Evolutionary conservation across 345 rosid species (phyloP), one percentile per base, ranked within the genome.

Genomic region (Erodium maritimum): DNA sequence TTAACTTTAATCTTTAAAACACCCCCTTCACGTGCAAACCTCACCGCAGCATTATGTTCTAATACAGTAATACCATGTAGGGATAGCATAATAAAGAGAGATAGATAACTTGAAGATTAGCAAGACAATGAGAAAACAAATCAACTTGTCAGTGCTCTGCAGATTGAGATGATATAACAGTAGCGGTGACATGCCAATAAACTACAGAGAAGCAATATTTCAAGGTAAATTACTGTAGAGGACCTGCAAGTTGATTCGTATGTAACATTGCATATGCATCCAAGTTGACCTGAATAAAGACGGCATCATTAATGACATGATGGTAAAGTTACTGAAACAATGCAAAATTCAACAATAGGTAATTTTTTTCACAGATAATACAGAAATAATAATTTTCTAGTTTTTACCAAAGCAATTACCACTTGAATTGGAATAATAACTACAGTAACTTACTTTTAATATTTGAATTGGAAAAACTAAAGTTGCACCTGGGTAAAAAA

Each of bases 231-330:
- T 61, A 19, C 12, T 59, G 23, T 50, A 65, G 56, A 56, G 67
- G 59, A 93, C 99, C 99, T 93, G 91, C 99, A 93, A 33, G 77
- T 64, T 68, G 96, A 85, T 62, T 80, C 82, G 22, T 72, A 79
- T 10, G 82, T 80, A 56, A 87, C 83, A 75, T 81, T 82, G 87
- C 99, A 93, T 62, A 93, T 77, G 80, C 96, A 93, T 58, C 95
- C 96, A 71, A 70, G 80, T 74, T 76, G 81, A 68, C 84, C 99
- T 93, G 75, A 67, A 48, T 78, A 29, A 23, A 21, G 29, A 58
- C 17, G 53, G 61, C 53, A 66, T 54, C 65, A 37, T 60, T 24
- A 57, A 23, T 13, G 54, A 61, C 11, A 54, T 34, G n/a, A 12
- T 23, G 50, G 46, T 37, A 11, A 37, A 37, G n/a, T 37, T 37